Conservation (phyloP, 2,329 filamentous ascomycete species). For the Corynespora cassiicola region DNA sequence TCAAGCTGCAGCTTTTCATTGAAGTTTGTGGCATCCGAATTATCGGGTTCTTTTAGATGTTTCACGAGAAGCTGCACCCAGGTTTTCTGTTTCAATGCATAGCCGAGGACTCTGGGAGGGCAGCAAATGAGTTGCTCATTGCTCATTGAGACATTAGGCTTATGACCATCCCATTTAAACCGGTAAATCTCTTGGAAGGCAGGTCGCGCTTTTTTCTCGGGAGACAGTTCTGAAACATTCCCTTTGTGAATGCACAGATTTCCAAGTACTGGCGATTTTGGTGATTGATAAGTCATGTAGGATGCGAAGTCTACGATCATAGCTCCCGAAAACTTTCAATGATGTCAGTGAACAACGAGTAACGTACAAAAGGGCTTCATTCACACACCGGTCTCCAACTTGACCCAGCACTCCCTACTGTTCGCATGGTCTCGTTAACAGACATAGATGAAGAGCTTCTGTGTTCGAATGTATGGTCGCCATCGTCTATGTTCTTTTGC, state of each 20-base stretch:
- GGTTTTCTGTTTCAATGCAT: constrained; percentile 10
- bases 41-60: not conserved
- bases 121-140: constrained; percentile 47
- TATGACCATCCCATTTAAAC: constrained; percentile 32
- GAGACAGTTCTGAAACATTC: not conserved
- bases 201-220: constrained; percentile 11
- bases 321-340: constrained; percentile 7
- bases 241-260: constrained; percentile 2
- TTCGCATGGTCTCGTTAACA: too few species aligned
- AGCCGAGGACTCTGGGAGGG: constrained; percentile 38
- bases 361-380: too few species aligned
- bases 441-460: too few species aligned
- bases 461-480: too few species aligned
- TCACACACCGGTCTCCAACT: too few species aligned
- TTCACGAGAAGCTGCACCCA: constrained; percentile 11
- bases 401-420: too few species aligned
- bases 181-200: constrained; percentile 50
- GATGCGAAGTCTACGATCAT: constrained; percentile 9
- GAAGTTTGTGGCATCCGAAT: constrained; percentile 6
- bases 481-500: too few species aligned
- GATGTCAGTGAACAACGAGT: too few species aligned
- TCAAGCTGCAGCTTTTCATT: constrained; percentile 7
- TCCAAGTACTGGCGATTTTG: constrained; percentile 9
- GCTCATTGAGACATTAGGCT: not conserved
- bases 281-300: constrained; percentile 6